Percentiles rank a stretch among this genome's conserved stretches.
Conservation (phyloP, 2,329 filamentous ascomycete species). For the Fusarium sp. region DNA sequence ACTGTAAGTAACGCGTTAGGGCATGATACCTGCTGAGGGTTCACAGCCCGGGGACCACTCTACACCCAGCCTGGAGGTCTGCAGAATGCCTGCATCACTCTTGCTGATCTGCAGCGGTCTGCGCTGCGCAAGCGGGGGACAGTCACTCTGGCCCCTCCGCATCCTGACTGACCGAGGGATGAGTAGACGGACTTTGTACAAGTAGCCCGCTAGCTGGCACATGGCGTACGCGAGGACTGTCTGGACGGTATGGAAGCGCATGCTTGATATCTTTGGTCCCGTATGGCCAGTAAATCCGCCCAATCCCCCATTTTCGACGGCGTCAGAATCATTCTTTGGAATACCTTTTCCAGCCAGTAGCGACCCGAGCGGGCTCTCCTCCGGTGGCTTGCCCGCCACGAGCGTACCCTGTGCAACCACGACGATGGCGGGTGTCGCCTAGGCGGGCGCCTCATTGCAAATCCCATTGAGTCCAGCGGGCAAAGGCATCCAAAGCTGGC, state of each 20-base stretch:
- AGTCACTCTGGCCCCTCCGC: constrained; percentile 24
- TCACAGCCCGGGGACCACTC: constrained; percentile 38
- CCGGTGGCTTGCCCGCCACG: constrained; percentile 33
- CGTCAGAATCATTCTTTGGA: constrained; percentile 16
- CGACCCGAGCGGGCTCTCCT: constrained; percentile 10
- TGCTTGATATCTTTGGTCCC: constrained; percentile 17
- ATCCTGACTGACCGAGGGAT: constrained; percentile 6
- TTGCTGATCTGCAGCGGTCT: constrained; percentile 43
- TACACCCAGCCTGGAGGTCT: constrained; percentile 19
- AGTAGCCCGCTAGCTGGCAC: constrained; percentile 7
- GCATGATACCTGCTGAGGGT: constrained; percentile 35
- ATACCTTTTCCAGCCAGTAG: constrained; percentile 22
- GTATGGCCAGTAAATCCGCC: constrained; percentile 20
- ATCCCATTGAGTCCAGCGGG: constrained; percentile 10
- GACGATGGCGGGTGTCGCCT: constrained; percentile 21
- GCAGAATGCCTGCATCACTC: constrained; percentile 28
- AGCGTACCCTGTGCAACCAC: constrained; percentile 33
- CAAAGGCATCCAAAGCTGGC: constrained; percentile 23
- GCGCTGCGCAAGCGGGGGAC: constrained; percentile 21
- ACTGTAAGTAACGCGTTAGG: constrained; percentile 33
- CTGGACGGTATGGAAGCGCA: constrained; percentile 7
- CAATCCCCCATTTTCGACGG: constrained; percentile 10
- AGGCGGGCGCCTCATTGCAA: constrained; percentile 33
- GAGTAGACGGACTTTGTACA: constrained; percentile 13
- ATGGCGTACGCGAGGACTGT: neutral